Evolutionary conservation across 1,284 basidiomycete genomes (phyloP), one percentile per base, ranked within the genome.

Genomic region (Mycosarcoma mackinlayi): DNA sequence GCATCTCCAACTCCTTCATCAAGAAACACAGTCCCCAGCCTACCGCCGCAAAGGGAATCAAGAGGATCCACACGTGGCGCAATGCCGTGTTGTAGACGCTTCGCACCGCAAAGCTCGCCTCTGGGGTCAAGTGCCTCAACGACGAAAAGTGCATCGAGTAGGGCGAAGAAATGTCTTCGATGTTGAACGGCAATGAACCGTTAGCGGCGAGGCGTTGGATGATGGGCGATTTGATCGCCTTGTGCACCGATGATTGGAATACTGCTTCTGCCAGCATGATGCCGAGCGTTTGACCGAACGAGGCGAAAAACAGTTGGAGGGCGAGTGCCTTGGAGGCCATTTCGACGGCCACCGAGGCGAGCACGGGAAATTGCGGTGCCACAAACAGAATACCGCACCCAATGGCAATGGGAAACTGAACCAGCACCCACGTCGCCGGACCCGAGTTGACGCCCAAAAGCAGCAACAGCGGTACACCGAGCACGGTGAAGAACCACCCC

Each of bases 191-290:
- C 5, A 67, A 24, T 9, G 44, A 45, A 14, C 56, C 61, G 30
- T 64, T 63, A n/a, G 47, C 45, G 8, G 54, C 47, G 6, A 64
- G 46, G 1, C 38, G 27, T 21, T 52, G 48, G 31, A 69, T 63
- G 16, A 19, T 3, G 0, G 49, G 44, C 0, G 61, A 58, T 24
- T 57, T 58, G 59, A 68, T 68, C 7, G 49, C 18, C 9, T 42
- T 44, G 53, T 61, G 55, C 4, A 70, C 39, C 16, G 56, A 58
- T 5, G 53, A 64, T 50, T 73, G 70, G 16, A 73, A 64, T 5
- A 68, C 61, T 3, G 70, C 60, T 48, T 69, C 61, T 7, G 49
- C 70, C 7, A 73, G 45, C 60, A 65, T 65, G 45, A 73, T 73
- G 4, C 70, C 70, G 4, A 73, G 35, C 5, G 70, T 73, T 35